Base-by-base conservation (phyloP, 257 asterid species). In the Primulina huaijiensis region DNA sequence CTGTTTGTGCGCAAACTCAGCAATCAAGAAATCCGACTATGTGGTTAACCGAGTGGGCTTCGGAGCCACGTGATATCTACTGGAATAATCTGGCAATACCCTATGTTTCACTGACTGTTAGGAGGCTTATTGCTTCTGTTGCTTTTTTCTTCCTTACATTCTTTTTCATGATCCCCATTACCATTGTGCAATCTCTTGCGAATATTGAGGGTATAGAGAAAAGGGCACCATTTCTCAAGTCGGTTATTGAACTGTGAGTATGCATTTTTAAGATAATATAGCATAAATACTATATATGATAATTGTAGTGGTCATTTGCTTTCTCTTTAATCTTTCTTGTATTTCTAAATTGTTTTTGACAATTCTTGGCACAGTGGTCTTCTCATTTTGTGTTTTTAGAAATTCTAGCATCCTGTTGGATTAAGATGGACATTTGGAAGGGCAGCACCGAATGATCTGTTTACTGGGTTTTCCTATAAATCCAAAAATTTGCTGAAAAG, bases 31-130 rank as follows among this genome's bases (percentile, higher is more conserved):
- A 92, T 64, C 98, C 98, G 1, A 92, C 98, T 25, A 16, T 81
- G 75, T 92, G 98, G 98, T 75, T 92, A 69, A 92, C 98, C 17
- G 96, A 86, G 69, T 92, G 97, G 97, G 96, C 96, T 53, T 69
- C 97, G 29, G 97, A 92, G 80, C 97, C 97, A 23, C 92, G 95
- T 37, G 98, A 92, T 35, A 82, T 92, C 60, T 92, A 79, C 70
- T 92, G 98, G 98, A 73, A 78, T 62, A 92, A 89, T 74, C 83
- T 92, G 68, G 95, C 98, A 62, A 89, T 92, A 72, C 98, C 98
- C 35, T 92, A 86, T 82, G 94, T 92, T 74, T 86, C 96, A 66
- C 81, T 92, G 52, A 79, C 90, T 72, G 71, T 89, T 40, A 86
- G 96, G 78, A 89, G 86, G 88, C 98, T 92, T 60, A 65, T 92